Evolutionary conservation across 2,329 filamentous ascomycete species (phyloP).

Genomic region (Sporothrix pseudoabietina): DNA sequence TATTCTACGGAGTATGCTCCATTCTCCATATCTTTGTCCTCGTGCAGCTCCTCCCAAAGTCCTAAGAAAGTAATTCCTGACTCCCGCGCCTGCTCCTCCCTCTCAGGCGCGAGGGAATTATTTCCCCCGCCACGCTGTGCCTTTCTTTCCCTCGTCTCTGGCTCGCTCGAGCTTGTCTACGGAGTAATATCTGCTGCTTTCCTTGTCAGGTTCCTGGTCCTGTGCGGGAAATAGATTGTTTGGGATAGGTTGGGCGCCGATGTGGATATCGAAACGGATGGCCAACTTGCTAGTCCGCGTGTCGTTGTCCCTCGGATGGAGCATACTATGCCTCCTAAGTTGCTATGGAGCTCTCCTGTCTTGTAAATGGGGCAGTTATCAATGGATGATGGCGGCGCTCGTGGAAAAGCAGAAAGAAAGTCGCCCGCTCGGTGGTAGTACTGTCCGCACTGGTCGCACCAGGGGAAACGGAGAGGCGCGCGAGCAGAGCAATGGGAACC

Average conservation of each 20-base stretch:
- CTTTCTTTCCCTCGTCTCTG: conserved; percentile 4
- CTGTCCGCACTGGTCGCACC: not conserved
- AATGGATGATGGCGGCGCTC: conserved; percentile 15
- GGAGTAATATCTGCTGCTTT: not conserved
- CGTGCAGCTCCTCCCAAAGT: not conserved
- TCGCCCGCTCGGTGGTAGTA: not conserved
- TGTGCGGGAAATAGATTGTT: conserved; percentile 30
- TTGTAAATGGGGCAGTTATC: conserved; percentile 24
- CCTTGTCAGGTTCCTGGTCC: not conserved
- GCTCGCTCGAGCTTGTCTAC: not conserved
- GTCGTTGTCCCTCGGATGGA: conserved; percentile 15
- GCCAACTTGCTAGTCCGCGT: conserved; percentile 21
- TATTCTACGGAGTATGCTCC: not conserved
- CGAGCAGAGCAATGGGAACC: conserved; percentile 23
- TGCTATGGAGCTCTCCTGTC: not conserved
- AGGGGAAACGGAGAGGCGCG: not conserved
- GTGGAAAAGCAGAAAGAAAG: not conserved
- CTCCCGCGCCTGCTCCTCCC: not conserved
- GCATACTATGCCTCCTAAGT: not conserved
- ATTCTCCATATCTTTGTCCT: conserved; percentile 10
- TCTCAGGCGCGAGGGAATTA: conserved; percentile 25
- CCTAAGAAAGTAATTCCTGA: too few species aligned
- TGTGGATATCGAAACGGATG: conserved; percentile 28
- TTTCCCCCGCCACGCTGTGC: not conserved
- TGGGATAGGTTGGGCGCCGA: conserved; percentile 29